These are phyloP conservation scores for Angophora floribunda DNA, from an alignment of 345 rosid species.

Conservation along the genomic window DNA sequence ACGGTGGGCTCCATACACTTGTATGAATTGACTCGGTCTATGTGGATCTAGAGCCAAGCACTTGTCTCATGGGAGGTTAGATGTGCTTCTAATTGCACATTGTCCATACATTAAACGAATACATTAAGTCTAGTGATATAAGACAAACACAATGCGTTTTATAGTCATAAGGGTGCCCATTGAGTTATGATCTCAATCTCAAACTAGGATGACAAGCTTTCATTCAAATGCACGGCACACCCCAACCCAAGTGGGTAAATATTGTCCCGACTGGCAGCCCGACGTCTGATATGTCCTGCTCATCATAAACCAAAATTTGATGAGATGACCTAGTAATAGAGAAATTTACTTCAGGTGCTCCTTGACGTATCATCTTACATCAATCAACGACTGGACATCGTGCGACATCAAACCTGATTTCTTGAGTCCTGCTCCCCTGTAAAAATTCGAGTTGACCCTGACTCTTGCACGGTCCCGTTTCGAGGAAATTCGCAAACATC, in stretches of 20 bases:
- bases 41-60: not conserved
- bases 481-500: not conserved
- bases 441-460: not conserved
- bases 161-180: not conserved
- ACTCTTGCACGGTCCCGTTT: not conserved
- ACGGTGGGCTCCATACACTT: not conserved
- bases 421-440: not conserved
- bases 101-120: not conserved
- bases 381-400: not conserved
- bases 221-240: not conserved
- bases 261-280: rapidly evolving
- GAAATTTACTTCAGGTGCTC: not conserved
- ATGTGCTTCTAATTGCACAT: not conserved
- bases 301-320: not conserved
- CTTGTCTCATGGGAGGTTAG: rapidly evolving
- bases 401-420: not conserved
- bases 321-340: not conserved
- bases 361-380: not conserved
- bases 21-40: not conserved
- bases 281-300: not conserved
- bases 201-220: not conserved
- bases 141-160: no score
- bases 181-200: not conserved
- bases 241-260: not conserved
- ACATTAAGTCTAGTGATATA: not conserved